Conservation (phyloP, 805 yeast genomes). For the Candida ascalaphidarum region DNA sequence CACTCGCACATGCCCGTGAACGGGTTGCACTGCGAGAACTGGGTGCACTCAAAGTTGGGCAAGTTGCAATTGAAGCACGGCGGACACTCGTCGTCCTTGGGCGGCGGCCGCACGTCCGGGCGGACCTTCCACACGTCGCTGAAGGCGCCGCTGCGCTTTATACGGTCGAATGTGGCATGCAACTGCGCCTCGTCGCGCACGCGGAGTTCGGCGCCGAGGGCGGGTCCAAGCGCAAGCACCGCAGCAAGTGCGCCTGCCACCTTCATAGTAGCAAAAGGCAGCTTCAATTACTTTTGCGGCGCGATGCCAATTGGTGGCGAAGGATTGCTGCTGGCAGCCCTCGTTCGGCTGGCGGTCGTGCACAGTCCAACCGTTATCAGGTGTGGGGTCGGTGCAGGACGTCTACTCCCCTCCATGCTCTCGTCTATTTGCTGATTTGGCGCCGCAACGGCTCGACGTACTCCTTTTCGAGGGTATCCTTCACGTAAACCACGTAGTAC, state of each 20-base stretch:
- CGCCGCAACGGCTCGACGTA: constrained; percentile 63
- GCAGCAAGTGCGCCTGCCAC: too few relatives aligned
- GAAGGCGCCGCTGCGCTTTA: constrained; percentile 12
- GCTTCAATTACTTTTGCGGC: too few relatives aligned
- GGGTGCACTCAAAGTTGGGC: constrained; percentile 84
- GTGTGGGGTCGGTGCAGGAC: too few relatives aligned
- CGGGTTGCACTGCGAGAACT: constrained; percentile 80
- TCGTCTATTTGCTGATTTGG: constrained; percentile 8
- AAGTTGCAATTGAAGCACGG: constrained; percentile 94
- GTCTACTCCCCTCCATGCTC: too few relatives aligned
- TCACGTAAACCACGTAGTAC: constrained; percentile 79
- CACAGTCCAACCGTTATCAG: too few relatives aligned
- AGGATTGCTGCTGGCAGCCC: too few relatives aligned
- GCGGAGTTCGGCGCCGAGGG: too few relatives aligned
- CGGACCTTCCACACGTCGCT: constrained; percentile 17
- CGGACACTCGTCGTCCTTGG: constrained; percentile 48
- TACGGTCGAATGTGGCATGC: constrained; percentile 10
- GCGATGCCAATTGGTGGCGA: too few relatives aligned
- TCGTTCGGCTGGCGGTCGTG: too few relatives aligned
- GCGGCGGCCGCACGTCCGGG: not conserved
- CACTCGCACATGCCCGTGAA: constrained; percentile 91
- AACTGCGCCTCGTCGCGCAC: constrained; percentile 2
- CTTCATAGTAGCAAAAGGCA: too few relatives aligned
- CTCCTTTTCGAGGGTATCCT: constrained; percentile 44
- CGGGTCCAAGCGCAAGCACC: too few relatives aligned